phyloP scores from a whole-genome alignment of 805 yeast genomes.

The Ogataea methylovora region DNA sequence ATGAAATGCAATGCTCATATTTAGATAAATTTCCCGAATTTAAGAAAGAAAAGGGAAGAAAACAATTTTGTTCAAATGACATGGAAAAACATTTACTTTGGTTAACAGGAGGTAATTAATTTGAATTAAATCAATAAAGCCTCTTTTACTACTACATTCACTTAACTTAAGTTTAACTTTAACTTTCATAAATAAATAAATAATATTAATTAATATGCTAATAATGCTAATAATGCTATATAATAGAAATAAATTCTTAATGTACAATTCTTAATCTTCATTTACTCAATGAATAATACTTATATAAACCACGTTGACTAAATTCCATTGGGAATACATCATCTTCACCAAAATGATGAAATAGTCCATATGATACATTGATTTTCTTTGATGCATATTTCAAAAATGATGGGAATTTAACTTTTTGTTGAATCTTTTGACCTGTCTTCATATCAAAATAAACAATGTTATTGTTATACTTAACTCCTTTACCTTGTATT shows the following conservation, averaged over 20 bases:
- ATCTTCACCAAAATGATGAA: conserved; percentile 22
- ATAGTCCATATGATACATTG: conserved; percentile 47
- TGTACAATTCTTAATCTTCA: no score
- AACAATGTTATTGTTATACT: conserved; percentile 31
- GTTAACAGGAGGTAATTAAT: conserved; percentile 8
- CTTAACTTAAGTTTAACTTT: no score
- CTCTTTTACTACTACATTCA: no score
- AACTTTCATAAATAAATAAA: no score
- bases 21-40: conserved; percentile 16
- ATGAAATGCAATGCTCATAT: conserved; percentile 19
- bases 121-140: neutral
- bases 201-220: no score
- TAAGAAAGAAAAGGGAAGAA: conserved; percentile 6
- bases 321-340: conserved; percentile 47
- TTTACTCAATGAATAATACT: conserved; percentile 48
- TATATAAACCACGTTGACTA: conserved; percentile 44
- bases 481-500: conserved; percentile 15
- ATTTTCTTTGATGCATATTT: conserved; percentile 47
- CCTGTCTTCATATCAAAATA: conserved; percentile 62
- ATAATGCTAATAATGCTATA: no score
- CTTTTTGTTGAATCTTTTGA: conserved; percentile 41
- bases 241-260: no score
- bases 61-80: conserved; percentile 16
- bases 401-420: conserved; percentile 39
- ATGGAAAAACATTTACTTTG: conserved; percentile 23